phyloP scores from a whole-genome alignment of 73 alveolate species.

The Symbiodinium pilosum region DNA sequence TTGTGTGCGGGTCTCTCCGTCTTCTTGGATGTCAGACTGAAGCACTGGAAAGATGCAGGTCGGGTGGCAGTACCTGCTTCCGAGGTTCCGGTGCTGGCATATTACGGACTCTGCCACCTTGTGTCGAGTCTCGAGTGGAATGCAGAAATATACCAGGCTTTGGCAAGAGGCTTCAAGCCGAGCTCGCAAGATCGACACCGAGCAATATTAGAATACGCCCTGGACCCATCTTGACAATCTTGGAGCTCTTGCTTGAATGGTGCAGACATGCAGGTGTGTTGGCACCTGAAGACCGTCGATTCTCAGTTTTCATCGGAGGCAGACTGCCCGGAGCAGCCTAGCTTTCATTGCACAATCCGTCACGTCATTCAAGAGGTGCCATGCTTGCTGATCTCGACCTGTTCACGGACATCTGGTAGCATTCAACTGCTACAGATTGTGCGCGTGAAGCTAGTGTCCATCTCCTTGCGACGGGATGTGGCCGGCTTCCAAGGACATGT shows the following conservation, averaged over 20 bases:
- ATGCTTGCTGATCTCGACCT: slow-evolving; percentile 76
- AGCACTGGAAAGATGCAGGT: too few relatives aligned
- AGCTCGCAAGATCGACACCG: slow-evolving; percentile 44
- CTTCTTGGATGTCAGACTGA: background rate
- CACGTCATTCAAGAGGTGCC: background rate
- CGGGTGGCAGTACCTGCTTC: slow-evolving; percentile 87
- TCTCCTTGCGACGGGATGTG: background rate
- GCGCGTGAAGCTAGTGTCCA: background rate
- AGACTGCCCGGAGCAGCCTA: background rate
- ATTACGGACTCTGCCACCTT: too few relatives aligned
- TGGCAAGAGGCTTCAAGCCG: slow-evolving; percentile 51
- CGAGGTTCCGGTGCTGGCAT: slow-evolving; percentile 3
- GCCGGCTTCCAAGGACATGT: slow-evolving; percentile 34
- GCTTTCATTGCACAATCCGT: background rate
- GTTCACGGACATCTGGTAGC: slow-evolving; percentile 19
- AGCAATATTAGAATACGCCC: slow-evolving; percentile 46
- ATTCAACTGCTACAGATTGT: background rate
- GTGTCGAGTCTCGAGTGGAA: too few relatives aligned
- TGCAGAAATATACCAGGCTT: too few relatives aligned
- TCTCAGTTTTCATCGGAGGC: slow-evolving; percentile 75
- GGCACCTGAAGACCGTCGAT: slow-evolving; percentile 71
- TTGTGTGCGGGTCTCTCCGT: slow-evolving; percentile 14
- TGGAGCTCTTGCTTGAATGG: background rate
- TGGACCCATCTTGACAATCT: background rate
- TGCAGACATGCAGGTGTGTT: slow-evolving; percentile 28